Base-by-base conservation (phyloP, 228 moss, liverwort and hornwort genomes). In the Sphagnum magellanicum region DNA sequence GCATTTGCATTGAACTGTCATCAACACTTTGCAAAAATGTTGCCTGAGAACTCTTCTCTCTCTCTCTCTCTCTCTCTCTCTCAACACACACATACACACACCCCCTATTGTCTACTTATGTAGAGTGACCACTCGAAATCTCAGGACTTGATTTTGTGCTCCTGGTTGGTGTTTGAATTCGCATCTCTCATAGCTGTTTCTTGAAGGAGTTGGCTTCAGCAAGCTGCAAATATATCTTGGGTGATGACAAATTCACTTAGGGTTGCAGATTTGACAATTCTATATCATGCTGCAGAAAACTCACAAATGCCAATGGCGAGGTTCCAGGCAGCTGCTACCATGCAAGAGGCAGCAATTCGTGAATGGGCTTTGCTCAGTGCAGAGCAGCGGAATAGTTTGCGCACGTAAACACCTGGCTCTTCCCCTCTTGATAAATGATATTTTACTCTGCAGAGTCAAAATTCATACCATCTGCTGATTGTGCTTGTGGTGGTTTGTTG, bases 261-360 rank as follows among this genome's bases (percentile, higher is more conserved):
- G 32, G 32, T 32, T 32, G 32, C 32, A 32, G 32, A 32, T 32
- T 65, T 32, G 32, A 32, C 32, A 32, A 32, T 32, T 32, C 32
- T 32, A 32, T 32, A 32, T 32, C 32, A 32, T 32, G 32, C 60
- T 73, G 72, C 81, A 97, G 93, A 93, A 79, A 83, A 92, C 81
- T 98, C 98, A 70, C 87, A 80, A 59, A 84, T 98, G 86, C 91
- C 94, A 51, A 84, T 87, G 71, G 98, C 98, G 63, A 85, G 98
- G 79, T 98, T 98, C 78, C 92, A 98, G 71, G 98, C 98, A 67
- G 94, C 98, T 70, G 94, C 98, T 17, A 92, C 94, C 67, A 94
- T 98, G 90, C 98, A 98, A 77, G 98, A 94, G 75, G 98, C 94
- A 73, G 98, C 94, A 73, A 81, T 94, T 47, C 82, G 94, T 59